Evolutionary conservation across 179 eudicot genomes (phyloP).

Genomic region (Spergularia azorica): DNA sequence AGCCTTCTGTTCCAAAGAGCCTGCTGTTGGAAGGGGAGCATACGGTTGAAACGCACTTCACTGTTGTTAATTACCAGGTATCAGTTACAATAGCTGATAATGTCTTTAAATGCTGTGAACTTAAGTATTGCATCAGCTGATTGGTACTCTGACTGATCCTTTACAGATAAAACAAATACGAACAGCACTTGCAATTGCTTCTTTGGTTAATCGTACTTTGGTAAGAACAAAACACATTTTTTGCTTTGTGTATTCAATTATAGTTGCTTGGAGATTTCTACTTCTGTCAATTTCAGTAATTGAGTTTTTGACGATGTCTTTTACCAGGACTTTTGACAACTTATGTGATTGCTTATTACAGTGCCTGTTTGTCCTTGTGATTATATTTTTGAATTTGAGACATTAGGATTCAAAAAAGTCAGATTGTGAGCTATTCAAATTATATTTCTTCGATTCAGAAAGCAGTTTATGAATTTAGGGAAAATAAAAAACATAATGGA

Average conservation of each 20-base stretch:
- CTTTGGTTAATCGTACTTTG: conserved; percentile 82
- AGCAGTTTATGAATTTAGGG: not conserved
- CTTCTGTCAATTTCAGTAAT: not conserved
- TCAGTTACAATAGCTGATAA: conserved; percentile 8
- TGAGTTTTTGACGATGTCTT: not conserved
- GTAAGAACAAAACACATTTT: conserved; percentile 44
- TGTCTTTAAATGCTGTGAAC: not conserved
- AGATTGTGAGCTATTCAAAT: too few relatives aligned
- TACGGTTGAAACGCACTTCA: conserved; percentile 75
- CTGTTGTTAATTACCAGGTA: conserved; percentile 86
- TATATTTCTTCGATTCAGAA: too few relatives aligned
- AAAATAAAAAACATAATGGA: not conserved
- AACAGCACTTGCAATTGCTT: conserved; percentile 92
- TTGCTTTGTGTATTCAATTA: conserved; percentile 5
- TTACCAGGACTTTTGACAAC: too few relatives aligned
- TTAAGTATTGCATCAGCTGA: conserved; percentile 4
- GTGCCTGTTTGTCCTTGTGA: not conserved
- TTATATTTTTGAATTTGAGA: not conserved
- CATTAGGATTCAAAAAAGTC: not conserved
- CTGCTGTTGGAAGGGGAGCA: conserved; percentile 82
- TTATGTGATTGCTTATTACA: too few relatives aligned
- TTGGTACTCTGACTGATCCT: conserved; percentile 16
- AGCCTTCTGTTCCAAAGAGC: conserved; percentile 78
- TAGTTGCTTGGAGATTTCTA: not conserved
- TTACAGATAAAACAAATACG: conserved; percentile 91